A percentile compares a stretch with the other conserved stretches of the same genome.
phyloP scores from a whole-genome alignment of 345 rosid species.

The Gossypium rotundifolium region DNA sequence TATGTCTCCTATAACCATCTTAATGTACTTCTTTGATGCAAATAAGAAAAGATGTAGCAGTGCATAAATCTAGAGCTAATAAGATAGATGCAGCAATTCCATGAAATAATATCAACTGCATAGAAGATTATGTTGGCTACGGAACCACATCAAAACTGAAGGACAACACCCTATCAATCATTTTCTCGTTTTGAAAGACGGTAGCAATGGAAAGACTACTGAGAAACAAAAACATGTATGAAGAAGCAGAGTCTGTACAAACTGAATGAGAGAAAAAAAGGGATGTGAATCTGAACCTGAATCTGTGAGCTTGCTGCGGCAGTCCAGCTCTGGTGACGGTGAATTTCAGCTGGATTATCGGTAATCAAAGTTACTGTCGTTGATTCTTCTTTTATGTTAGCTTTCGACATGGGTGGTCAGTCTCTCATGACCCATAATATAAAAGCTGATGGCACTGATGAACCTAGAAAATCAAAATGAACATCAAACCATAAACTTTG shows the following conservation, averaged over 20 bases:
- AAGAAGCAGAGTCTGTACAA: not conserved
- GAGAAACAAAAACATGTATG: not conserved
- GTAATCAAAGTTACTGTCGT: conserved; percentile 30
- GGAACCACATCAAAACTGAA: too few relatives aligned
- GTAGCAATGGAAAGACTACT: not conserved
- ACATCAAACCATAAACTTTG: not conserved
- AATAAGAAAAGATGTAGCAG: not conserved
- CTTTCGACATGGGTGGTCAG: conserved; percentile 29
- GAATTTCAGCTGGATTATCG: conserved; percentile 22
- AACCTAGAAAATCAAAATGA: conserved; percentile 30
- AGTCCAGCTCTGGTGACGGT: conserved; percentile 35
- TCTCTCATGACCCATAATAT: conserved; percentile 61
- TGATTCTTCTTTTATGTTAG: conserved; percentile 31
- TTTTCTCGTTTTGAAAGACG: not conserved
- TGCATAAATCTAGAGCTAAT: not conserved
- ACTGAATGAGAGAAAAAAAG: not conserved
- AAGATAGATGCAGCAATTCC: not conserved
- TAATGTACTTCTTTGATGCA: too few relatives aligned
- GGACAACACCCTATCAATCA: too few relatives aligned
- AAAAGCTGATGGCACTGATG: conserved; percentile 57
- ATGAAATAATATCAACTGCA: not conserved
- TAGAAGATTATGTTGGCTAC: too few relatives aligned
- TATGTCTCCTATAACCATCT: too few relatives aligned
- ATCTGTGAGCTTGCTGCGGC: conserved; percentile 34
- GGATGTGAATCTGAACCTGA: conserved; percentile 29